Conservation (phyloP, 2,329 filamentous ascomycete species). For the Talaromyces sp. region DNA sequence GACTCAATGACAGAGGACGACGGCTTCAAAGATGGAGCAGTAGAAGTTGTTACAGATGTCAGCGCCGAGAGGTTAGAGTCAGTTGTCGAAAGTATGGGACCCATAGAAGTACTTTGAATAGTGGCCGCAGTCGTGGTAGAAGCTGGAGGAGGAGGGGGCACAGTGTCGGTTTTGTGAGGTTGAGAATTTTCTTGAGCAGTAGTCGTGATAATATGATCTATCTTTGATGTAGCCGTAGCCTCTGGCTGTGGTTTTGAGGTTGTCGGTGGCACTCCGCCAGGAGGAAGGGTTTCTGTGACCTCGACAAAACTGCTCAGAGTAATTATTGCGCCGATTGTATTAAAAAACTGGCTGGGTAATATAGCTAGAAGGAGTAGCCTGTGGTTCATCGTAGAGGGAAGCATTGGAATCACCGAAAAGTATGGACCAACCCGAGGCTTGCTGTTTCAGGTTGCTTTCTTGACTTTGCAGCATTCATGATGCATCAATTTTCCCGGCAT, state of each 20-base stretch:
- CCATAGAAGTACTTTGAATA: background rate
- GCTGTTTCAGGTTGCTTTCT: background rate
- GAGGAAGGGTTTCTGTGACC: constrained; percentile 6
- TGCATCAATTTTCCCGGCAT: background rate
- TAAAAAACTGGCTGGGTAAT: background rate
- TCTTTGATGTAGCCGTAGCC: background rate
- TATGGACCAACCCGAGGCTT: background rate
- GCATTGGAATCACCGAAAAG: background rate
- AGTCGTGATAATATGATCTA: background rate
- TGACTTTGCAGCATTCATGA: background rate
- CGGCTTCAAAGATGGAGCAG: background rate
- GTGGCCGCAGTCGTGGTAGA: background rate
- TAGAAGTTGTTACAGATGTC: background rate
- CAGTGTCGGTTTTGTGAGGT: background rate
- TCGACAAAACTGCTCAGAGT: constrained; percentile 2
- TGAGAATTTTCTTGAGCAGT: background rate
- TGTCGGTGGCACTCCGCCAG: background rate
- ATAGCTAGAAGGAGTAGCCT: background rate
- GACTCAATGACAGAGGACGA: background rate
- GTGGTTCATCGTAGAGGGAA: background rate
- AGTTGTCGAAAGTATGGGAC: background rate
- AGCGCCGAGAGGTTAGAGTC: background rate
- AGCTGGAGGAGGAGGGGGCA: background rate
- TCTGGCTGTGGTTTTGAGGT: background rate
- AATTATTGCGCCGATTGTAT: background rate